Evolutionary conservation across 768 basidiomycete genomes (phyloP).

Genomic region (Kwoniella bestiolae): DNA sequence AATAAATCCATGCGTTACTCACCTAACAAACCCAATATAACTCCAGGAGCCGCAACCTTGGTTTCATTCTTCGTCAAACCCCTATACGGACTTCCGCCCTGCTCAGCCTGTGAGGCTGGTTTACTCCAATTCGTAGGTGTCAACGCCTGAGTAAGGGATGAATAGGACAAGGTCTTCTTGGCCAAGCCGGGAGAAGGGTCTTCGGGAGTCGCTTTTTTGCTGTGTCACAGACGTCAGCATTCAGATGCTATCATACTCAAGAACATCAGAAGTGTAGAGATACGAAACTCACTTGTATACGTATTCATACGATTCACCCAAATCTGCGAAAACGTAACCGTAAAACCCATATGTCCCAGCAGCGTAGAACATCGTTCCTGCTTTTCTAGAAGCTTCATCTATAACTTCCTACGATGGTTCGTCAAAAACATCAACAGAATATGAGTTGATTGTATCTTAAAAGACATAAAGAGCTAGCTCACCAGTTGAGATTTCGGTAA

Average conservation of each 20-base stretch:
- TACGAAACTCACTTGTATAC: constrained; percentile 74
- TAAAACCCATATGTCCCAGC: constrained; percentile 87
- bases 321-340: constrained; percentile 94
- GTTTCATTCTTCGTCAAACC: constrained; percentile 73
- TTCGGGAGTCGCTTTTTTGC: constrained; percentile 22
- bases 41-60: constrained; percentile 78
- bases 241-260: not conserved
- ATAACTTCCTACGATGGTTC: constrained; percentile 76
- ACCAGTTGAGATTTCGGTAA: constrained; percentile 72
- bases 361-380: constrained; percentile 81
- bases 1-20: no score
- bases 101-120: constrained; percentile 15
- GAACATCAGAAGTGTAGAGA: not conserved
- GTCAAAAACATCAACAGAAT: not conserved
- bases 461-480: constrained; percentile 1
- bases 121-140: constrained; percentile 29
- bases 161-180: constrained; percentile 66
- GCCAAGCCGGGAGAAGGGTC: constrained; percentile 22
- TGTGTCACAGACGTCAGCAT: not conserved
- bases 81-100: constrained; percentile 67
- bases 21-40: constrained; percentile 77
- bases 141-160: constrained; percentile 59
- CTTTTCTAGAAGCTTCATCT: constrained; percentile 77
- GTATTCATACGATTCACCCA: constrained; percentile 77
- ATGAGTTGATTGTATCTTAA: not conserved